Evolutionary conservation across 768 basidiomycete genomes (phyloP), one percentile per base, ranked within the genome.

Genomic region (Lentinus tigrinus): DNA sequence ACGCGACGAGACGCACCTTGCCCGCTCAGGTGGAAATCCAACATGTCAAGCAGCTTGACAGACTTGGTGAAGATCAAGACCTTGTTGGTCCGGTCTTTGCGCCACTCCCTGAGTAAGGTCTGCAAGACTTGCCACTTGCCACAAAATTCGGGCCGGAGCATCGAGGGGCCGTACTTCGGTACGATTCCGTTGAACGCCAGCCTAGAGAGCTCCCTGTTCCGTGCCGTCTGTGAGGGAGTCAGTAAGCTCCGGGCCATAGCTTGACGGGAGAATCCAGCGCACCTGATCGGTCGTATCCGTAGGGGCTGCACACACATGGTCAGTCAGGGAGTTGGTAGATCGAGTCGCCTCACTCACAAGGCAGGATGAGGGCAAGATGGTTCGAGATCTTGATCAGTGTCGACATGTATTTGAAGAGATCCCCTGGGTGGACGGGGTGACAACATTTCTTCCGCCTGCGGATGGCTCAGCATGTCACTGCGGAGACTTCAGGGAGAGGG

Each of bases 51-150:
- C 24, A 98, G 74, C 69, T 95, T 93, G 54, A 95, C 91, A 1
- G 92, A 90, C 70, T 94, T 94, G 3, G 94, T 95, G 73, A 98
- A 98, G 57, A 98, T 86, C 42, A 98, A 77, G 39, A 97, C 93
- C 74, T 97, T 98, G 73, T 91, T 95, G 0, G 81, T 77, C 7
- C 65, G 69, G 47, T 86, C 85, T 63, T 81, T 82, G 65, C 81
- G 80, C 82, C 87, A 87, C 44, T 86, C 81, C 47, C 79, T 81
- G 21, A 98, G 75, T 2, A 90, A 74, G 7, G 77, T 75, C 57
- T 86, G 78, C 8, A 95, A 75, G 0, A 91, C 92, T 60, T 74
- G 74, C 93, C 91, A 95, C 72, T 95, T 95, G 1, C 93, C 93
- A 61, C 93, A 95, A 52, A 83, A 85, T 36, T 81, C 73, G 0